phyloP scores from a whole-genome alignment of 2,329 filamentous ascomycete species.

The Phaeosphaeria sp. region DNA sequence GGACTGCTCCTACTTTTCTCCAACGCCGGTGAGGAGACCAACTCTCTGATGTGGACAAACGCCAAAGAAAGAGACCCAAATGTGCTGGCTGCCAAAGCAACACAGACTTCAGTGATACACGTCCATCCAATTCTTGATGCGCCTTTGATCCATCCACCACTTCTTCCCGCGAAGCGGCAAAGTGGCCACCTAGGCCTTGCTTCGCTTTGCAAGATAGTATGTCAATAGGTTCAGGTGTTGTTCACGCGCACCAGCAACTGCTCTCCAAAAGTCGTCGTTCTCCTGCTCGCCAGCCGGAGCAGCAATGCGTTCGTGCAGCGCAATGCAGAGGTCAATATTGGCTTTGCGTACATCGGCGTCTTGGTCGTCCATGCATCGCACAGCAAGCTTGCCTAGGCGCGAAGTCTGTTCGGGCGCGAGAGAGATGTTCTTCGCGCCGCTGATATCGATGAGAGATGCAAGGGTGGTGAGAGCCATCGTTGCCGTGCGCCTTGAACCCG shows the following conservation, averaged over 20 bases:
- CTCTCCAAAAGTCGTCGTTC: conserved; percentile 68
- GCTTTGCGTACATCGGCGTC: conserved; percentile 64
- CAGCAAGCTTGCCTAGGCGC: conserved; percentile 48
- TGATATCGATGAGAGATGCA: conserved; percentile 43
- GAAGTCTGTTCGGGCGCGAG: conserved; percentile 44
- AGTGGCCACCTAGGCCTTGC: conserved; percentile 28
- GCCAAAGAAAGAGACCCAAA: not conserved
- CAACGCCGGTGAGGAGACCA: not conserved
- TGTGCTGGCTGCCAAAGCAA: not conserved
- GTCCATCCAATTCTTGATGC: not conserved
- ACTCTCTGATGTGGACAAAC: not conserved
- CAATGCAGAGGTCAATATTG: conserved; percentile 79
- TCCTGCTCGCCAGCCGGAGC: conserved; percentile 45
- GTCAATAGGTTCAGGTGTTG: conserved; percentile 79
- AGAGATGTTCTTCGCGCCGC: conserved; percentile 37
- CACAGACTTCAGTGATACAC: not conserved
- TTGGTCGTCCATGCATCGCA: conserved; percentile 46
- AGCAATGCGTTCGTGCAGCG: conserved; percentile 63
- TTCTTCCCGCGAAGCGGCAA: conserved; percentile 9
- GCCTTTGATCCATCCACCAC: conserved; percentile 1
- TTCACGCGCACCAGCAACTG: conserved; percentile 68
- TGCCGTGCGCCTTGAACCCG: conserved; percentile 38
- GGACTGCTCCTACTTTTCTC: not conserved
- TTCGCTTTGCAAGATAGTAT: conserved; percentile 72
- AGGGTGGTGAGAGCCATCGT: conserved; percentile 52